Conservation (phyloP, 371 early-diverging fungal species). For the Mucor irregularis region DNA sequence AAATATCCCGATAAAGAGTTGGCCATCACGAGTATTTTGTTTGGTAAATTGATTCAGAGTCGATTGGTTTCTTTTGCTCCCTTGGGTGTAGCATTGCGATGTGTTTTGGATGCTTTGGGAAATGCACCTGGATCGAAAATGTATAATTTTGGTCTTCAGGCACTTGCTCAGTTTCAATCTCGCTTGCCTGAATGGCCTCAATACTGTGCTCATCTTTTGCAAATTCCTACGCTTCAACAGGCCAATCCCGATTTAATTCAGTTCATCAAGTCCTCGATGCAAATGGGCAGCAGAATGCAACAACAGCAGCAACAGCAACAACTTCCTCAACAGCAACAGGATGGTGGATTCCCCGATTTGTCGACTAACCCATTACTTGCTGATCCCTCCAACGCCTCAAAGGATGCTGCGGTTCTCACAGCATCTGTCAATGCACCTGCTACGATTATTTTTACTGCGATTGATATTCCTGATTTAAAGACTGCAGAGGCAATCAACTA, state of each 20-base stretch:
- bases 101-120: constrained; percentile 83
- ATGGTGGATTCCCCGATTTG: constrained; percentile 3
- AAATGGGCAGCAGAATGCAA: constrained; percentile 18
- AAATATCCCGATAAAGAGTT: constrained; percentile 94
- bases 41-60: constrained; percentile 87
- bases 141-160: constrained; percentile 89
- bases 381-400: neutral
- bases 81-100: constrained; percentile 80
- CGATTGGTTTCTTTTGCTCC: constrained; percentile 76
- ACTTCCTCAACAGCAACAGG: neutral
- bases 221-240: constrained; percentile 79
- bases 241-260: constrained; percentile 74
- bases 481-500: constrained; percentile 36
- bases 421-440: constrained; percentile 13
- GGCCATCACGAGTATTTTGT: constrained; percentile 83
- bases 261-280: constrained; percentile 48
- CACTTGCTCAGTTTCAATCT: constrained; percentile 80
- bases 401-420: neutral
- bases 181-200: constrained; percentile 91
- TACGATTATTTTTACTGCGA: constrained; percentile 61
- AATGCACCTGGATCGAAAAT: constrained; percentile 79
- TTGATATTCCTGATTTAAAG: constrained; percentile 41
- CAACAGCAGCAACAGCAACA: constrained; percentile 14
- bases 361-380: neutral
- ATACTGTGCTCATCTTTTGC: constrained; percentile 79